phyloP scores from a whole-genome alignment of 495 filamentous ascomycete genomes.

The Pyrenula aspistea region DNA sequence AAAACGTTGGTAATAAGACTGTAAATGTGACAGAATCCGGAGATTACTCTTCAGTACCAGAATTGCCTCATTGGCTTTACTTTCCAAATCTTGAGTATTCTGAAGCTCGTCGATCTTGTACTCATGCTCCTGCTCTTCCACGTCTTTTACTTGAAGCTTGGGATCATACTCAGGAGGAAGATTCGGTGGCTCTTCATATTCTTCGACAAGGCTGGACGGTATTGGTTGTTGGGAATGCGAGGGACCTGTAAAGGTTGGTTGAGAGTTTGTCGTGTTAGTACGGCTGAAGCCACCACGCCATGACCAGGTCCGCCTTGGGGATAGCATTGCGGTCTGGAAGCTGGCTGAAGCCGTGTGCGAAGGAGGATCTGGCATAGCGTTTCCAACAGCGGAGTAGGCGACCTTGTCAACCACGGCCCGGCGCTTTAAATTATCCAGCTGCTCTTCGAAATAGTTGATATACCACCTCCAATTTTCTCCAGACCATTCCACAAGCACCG shows the following conservation, averaged over 20 bases:
- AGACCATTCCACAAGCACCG: conserved; percentile 32
- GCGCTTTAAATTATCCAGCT: conserved; percentile 12
- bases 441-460: conserved; percentile 26
- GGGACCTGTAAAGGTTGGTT: neutral
- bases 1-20: conserved; percentile 11
- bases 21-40: conserved; percentile 18
- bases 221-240: neutral
- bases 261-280: neutral
- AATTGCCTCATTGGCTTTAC: conserved; percentile 20
- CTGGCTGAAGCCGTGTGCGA: neutral
- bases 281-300: neutral
- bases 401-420: conserved; percentile 16
- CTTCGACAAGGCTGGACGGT: neutral
- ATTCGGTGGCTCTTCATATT: neutral
- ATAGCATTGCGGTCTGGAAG: neutral
- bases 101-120: conserved; percentile 24
- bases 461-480: conserved; percentile 35
- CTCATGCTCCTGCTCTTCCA: neutral
- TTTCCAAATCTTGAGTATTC: conserved; percentile 17
- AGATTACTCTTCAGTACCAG: conserved; percentile 20
- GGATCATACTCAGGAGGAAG: neutral
- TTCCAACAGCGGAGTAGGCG: conserved; percentile 1
- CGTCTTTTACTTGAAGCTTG: neutral
- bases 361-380: neutral
- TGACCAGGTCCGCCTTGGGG: neutral